Base-by-base conservation (phyloP, 1,284 basidiomycete genomes). In the Marasmius fiardii region DNA sequence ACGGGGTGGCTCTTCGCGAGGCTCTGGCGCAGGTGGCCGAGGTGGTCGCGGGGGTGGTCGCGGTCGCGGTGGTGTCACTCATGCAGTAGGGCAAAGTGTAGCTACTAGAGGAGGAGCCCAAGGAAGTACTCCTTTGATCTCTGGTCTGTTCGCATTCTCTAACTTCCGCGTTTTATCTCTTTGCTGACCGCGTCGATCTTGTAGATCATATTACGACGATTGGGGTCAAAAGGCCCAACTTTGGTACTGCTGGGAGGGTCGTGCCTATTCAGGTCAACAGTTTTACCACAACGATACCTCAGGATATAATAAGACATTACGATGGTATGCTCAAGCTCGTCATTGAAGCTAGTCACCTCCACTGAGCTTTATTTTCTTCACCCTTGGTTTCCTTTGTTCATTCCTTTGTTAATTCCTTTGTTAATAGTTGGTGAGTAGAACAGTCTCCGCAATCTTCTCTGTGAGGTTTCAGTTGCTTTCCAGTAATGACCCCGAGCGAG, bases 251-350 rank as follows among this genome's bases (percentile, higher is more conserved):
- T 7, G 89, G 89, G 5, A 74, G 69, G 39, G 59, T 67, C 4
- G 66, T 84, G 6, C 68, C 69, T 10, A 81, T 91, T n/a, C 71
- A 64, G 28, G 82, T 87, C 23, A 91, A 91, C 64, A 85, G 85
- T 54, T 91, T 88, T 60, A 64, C 64, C 28, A 80, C 82, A 2
- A 73, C 75, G 0, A 81, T 88, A 7, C 83, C 88, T 0, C 76
- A 85, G 26, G 69, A 65, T 0, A 78, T 81, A 21, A 89, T 90
- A 26, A 76, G 86, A 58, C 88, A 91, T 60, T 91, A 91, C 63
- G 88, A 91, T 65, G 84, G 88, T 86, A 61, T 55, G 83, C 65
- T 5, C 47, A 63, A 23, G 56, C 33, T 55, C 41, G 45, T 51
- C 31, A 28, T 53, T 35, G 52, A 45, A 63, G 28, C 49, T 31